phyloP scores from a whole-genome alignment of 2,329 filamentous ascomycete genomes.

The Zasmidium citrigriseum region DNA sequence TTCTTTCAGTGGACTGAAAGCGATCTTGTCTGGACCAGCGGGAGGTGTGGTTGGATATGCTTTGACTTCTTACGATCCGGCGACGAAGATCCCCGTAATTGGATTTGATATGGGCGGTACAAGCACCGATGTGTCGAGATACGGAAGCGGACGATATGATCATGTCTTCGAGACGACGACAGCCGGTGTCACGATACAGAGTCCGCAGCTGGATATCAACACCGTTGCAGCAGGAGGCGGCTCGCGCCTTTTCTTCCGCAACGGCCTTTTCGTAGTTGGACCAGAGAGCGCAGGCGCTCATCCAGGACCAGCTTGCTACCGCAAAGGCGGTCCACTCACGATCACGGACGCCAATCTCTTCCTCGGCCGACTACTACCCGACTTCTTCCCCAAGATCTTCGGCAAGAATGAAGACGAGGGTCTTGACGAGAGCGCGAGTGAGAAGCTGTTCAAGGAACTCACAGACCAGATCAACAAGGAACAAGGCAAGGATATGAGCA shows the following conservation, averaged over 20 bases:
- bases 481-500: conserved; percentile 63
- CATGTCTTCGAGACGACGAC: conserved; percentile 95
- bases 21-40: conserved; percentile 87
- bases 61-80: conserved; percentile 82
- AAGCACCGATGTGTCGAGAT: conserved; percentile 86
- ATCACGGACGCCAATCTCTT: conserved; percentile 94
- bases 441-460: conserved; percentile 72
- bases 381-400: conserved; percentile 95
- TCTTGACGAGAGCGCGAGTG: conserved; percentile 74
- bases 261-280: conserved; percentile 86
- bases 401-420: conserved; percentile 83
- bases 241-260: conserved; percentile 80
- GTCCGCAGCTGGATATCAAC: conserved; percentile 90
- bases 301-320: conserved; percentile 86
- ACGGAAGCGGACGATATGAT: conserved; percentile 76
- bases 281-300: conserved; percentile 88
- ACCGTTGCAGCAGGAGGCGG: conserved; percentile 91
- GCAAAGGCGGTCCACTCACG: conserved; percentile 83
- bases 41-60: conserved; percentile 92
- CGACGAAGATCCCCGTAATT: conserved; percentile 82
- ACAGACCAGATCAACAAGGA: conserved; percentile 78
- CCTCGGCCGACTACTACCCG: conserved; percentile 78
- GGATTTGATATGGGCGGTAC: conserved; percentile 97
- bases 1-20: conserved; percentile 79
- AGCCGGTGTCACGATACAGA: conserved; percentile 90